Conservation (phyloP, 345 rosid species). For the Gossypium mustelinum region DNA sequence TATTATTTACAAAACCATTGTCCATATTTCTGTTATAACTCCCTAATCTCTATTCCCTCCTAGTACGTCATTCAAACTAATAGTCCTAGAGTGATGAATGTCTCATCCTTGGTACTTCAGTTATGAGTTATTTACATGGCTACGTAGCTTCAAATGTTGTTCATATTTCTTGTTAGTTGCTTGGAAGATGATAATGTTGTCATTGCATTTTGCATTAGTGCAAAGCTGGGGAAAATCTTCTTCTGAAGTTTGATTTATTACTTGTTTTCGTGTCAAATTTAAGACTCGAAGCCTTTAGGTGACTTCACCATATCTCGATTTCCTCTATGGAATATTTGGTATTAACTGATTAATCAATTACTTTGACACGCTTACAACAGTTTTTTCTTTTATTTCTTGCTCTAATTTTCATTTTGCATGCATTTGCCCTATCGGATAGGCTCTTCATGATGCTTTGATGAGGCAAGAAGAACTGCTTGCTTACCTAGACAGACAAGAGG, state of each 20-base stretch:
- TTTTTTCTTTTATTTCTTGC: background rate
- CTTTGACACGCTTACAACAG: background rate
- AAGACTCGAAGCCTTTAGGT: background rate
- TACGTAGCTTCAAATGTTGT: background rate
- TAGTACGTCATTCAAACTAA: background rate
- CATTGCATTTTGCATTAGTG: background rate
- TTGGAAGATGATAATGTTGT: background rate
- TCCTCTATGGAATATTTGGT: background rate
- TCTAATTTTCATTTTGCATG: background rate
- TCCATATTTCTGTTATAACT: background rate
- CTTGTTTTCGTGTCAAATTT: background rate
- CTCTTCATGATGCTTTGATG: conserved; percentile 89
- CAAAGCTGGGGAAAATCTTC: background rate
- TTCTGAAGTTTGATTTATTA: background rate
- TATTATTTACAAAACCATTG: background rate
- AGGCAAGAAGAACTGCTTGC: conserved; percentile 95
- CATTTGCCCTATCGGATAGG: conserved; percentile 36
- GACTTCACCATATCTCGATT: background rate
- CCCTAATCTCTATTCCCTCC: background rate
- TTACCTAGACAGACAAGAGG: conserved; percentile 85
- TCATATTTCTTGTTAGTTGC: no score
- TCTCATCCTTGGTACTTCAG: background rate
- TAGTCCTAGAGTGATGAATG: background rate
- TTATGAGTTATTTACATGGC: background rate
- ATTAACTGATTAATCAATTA: background rate